phyloP scores from a whole-genome alignment of 2,329 filamentous ascomycete species.

The Apiospora saccharicola region DNA sequence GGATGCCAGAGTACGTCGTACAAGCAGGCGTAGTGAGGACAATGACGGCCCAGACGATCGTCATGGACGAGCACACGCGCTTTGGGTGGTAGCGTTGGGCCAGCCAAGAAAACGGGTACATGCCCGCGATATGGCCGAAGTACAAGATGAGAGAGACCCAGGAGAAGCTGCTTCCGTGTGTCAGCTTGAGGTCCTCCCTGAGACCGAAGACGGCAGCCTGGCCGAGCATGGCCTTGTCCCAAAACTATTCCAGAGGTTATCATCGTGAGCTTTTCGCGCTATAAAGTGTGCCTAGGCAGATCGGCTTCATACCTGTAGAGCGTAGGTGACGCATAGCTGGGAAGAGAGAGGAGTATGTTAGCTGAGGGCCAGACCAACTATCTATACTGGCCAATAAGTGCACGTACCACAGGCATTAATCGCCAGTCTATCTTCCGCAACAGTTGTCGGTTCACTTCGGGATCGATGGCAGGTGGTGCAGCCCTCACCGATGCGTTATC shows the following conservation, averaged over 20 bases:
- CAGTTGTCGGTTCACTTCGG: constrained; percentile 22
- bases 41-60: constrained; percentile 42
- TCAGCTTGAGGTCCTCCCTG: constrained; percentile 37
- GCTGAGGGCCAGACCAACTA: not conserved
- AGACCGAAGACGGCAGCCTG: constrained; percentile 44
- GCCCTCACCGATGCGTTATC: not conserved
- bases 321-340: constrained; percentile 42
- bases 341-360: constrained; percentile 7
- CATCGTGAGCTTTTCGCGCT: not conserved
- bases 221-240: constrained; percentile 35
- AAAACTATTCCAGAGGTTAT: constrained; percentile 37
- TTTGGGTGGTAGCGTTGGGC: constrained; percentile 40
- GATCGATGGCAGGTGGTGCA: constrained; percentile 20
- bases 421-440: constrained; percentile 34
- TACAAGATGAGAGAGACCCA: constrained; percentile 45
- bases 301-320: constrained; percentile 23
- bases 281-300: not conserved
- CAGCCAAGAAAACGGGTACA: constrained; percentile 42
- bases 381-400: not conserved
- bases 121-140: constrained; percentile 43
- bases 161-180: constrained; percentile 41
- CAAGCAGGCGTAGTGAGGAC: constrained; percentile 44
- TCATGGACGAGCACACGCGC: constrained; percentile 40
- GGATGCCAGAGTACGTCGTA: constrained; percentile 41
- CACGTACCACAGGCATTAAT: constrained; percentile 37